Base-by-base conservation (phyloP, 2,329 filamentous ascomycete genomes). In the Fusarium odoratissimum region DNA sequence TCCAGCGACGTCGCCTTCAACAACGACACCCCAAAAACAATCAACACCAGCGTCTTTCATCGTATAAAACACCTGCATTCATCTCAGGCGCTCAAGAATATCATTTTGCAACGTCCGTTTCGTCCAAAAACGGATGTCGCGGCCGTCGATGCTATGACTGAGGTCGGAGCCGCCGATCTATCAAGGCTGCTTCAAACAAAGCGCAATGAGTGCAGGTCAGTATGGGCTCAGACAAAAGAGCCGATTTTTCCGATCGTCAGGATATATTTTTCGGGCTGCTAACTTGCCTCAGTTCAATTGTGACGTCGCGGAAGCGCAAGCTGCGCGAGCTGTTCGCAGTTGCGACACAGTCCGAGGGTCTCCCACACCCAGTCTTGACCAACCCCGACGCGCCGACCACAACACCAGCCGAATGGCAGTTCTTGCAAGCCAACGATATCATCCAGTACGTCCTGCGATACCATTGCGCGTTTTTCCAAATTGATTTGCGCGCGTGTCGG, bases 281-380 rank as follows among this genome's bases (percentile, higher is more conserved):
- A 72, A 89, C 80, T 44, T 30, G 71, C 70, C 75, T 67, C 80
- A 92, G 91, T 84, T 87, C 89, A 89, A 91, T 92, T 88, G 90
- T 93, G 87, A 89, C 88, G 84, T 94, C 93, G 88, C 92, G 93
- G 84, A 96, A 97, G 90, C 91, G 94, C 83, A 97, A 97, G 88
- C 89, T 97, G 82, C 92, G 92, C 82, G 93, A 96, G 86, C 89
- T 97, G 78, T 97, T 93, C 86, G 88, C 89, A 77, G 90, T 93
- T 88, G 91, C 93, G 86, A 92, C 92, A 82, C 90, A 91, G 82
- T 84, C 87, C 79, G 86, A 90, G 82, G 84, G 85, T 81, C 85
- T 91, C 77, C 89, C 89, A 78, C 87, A 88, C 80, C 84, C 86
- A 82, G 85, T 86, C 81, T 86, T 89, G 80, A 84, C 85, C 77